Conservation (phyloP, 2,329 filamentous ascomycete genomes). For the Scedosporium minutisporum region DNA sequence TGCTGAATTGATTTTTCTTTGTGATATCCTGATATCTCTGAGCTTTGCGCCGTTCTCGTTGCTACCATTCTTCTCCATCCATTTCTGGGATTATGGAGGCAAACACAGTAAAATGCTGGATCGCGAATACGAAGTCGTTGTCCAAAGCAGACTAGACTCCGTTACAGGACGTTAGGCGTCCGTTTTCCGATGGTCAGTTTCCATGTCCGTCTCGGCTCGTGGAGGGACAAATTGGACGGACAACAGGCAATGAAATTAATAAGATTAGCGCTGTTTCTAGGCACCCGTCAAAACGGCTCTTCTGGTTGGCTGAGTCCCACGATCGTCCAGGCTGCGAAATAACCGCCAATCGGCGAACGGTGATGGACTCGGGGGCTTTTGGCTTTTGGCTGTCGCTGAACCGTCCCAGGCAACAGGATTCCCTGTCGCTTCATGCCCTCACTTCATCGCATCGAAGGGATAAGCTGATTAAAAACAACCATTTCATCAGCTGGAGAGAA, state of each 20-base stretch:
- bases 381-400: neutral
- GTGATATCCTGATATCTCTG: neutral
- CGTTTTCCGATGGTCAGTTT: too few relatives aligned
- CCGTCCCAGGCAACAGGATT: conserved; percentile 1
- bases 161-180: too few relatives aligned
- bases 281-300: neutral
- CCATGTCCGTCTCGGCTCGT: too few relatives aligned
- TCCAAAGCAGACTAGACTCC: too few relatives aligned
- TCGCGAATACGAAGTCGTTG: too few relatives aligned
- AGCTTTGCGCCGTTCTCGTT: neutral
- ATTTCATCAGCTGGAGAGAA: too few relatives aligned
- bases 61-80: too few relatives aligned
- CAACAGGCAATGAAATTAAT: neutral
- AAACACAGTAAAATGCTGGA: too few relatives aligned
- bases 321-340: neutral
- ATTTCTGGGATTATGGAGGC: too few relatives aligned
- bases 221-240: too few relatives aligned
- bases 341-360: conserved; percentile 1
- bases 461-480: too few relatives aligned
- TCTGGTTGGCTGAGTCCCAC: neutral
- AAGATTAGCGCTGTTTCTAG: neutral
- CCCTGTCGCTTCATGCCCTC: neutral
- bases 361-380: neutral
- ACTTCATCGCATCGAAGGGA: neutral
- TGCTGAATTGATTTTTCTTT: neutral